Conservation (phyloP, 805 yeast genomes). For the Metschnikowia baotianmanensis region DNA sequence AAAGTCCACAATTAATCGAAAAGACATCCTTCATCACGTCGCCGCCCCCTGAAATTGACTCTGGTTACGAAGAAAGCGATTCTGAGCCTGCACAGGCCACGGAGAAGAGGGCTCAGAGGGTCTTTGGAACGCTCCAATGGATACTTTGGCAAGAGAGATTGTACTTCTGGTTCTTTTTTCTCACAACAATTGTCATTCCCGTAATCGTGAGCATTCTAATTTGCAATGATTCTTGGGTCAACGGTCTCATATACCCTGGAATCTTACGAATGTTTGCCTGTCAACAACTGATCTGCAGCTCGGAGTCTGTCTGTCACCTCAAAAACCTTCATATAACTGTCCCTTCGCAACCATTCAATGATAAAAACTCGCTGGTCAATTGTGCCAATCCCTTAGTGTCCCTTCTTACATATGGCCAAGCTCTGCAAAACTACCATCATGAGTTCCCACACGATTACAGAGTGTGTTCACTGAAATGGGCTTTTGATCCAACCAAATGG, state of each 20-base stretch:
- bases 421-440: slow-evolving; percentile 91
- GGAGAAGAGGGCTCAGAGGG: slow-evolving; percentile 7
- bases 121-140: slow-evolving; percentile 21
- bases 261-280: slow-evolving; percentile 64
- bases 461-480: slow-evolving; percentile 66
- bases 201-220: slow-evolving; percentile 21
- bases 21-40: background rate
- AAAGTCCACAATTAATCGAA: background rate
- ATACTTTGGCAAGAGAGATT: slow-evolving; percentile 36
- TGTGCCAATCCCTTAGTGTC: slow-evolving; percentile 56
- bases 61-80: slow-evolving; percentile 13
- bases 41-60: slow-evolving; percentile 1
- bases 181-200: slow-evolving; percentile 35
- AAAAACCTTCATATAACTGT: slow-evolving; percentile 66
- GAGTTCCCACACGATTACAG: slow-evolving; percentile 92
- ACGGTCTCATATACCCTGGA: slow-evolving; percentile 66
- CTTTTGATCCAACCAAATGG: slow-evolving; percentile 88
- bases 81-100: slow-evolving; percentile 7
- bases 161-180: slow-evolving; percentile 26
- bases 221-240: slow-evolving; percentile 31
- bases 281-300: slow-evolving; percentile 76
- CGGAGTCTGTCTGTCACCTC: slow-evolving; percentile 81
- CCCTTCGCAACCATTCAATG: slow-evolving; percentile 45
- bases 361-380: slow-evolving; percentile 68
- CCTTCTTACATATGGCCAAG: slow-evolving; percentile 81